These are phyloP conservation scores for Capronia americana DNA, from an alignment of 2,329 filamentous ascomycete species.

Conservation along the genomic window DNA sequence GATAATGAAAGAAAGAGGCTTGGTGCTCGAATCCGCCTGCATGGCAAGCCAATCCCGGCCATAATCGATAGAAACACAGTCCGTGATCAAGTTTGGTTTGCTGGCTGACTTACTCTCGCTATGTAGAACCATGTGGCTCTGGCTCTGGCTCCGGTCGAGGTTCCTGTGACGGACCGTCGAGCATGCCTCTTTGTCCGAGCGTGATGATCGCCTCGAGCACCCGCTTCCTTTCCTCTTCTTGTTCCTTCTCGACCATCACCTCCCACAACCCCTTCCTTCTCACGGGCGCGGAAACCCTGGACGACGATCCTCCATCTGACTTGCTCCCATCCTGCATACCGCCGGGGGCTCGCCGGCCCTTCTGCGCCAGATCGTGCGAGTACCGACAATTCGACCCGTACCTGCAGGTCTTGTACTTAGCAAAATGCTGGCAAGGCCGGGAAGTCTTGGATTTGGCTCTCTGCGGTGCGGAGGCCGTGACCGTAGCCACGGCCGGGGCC, in stretches of 20 bases:
- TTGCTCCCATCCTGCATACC: background rate
- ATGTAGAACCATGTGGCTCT: background rate
- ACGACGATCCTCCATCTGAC: background rate
- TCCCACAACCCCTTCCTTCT: conserved; percentile 52
- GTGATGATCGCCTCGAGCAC: conserved; percentile 52
- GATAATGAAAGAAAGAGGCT: background rate
- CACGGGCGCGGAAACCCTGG: conserved; percentile 21
- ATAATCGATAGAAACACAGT: background rate
- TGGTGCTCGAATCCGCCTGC: background rate
- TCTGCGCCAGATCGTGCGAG: conserved; percentile 45
- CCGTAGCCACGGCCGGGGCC: conserved; percentile 40
- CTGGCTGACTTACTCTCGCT: background rate
- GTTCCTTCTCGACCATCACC: conserved; percentile 52
- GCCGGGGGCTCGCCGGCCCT: background rate
- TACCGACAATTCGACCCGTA: conserved; percentile 52
- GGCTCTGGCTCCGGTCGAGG: background rate
- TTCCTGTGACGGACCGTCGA: conserved; percentile 39
- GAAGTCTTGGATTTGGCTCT: conserved; percentile 33
- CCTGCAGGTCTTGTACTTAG: conserved; percentile 50
- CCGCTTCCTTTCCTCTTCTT: conserved; percentile 50
- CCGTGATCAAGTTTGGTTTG: background rate
- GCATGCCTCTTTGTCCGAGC: conserved; percentile 51
- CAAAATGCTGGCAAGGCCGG: conserved; percentile 50
- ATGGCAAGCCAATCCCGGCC: background rate
- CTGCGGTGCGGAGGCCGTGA: conserved; percentile 45